phyloP scores from a whole-genome alignment of 805 yeast genomes.

The Ogataea polymorpha region DNA sequence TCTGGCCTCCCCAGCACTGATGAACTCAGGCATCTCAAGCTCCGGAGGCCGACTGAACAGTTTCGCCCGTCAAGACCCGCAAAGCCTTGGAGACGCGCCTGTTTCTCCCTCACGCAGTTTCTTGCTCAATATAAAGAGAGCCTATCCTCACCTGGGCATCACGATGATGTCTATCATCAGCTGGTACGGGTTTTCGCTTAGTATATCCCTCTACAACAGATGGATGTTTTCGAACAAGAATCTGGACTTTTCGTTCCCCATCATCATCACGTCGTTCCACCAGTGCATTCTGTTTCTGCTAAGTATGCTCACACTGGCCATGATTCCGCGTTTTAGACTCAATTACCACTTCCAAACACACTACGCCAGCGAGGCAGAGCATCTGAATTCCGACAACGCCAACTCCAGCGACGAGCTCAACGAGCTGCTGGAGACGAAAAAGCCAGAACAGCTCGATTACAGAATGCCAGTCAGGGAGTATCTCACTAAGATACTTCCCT shows the following conservation, averaged over 20 bases:
- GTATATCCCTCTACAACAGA: conserved; percentile 81
- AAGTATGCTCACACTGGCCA: conserved; percentile 44
- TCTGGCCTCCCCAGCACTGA: conserved; percentile 1
- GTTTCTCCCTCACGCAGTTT: conserved; percentile 1
- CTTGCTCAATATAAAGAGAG: conserved; percentile 11
- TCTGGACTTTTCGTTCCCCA: conserved; percentile 77
- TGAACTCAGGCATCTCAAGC: background rate
- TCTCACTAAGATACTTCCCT: conserved; percentile 63
- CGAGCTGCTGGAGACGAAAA: conserved; percentile 9
- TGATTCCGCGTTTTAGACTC: conserved; percentile 50
- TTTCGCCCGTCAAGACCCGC: background rate
- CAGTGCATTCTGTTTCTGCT: conserved; percentile 65
- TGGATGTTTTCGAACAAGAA: conserved; percentile 90
- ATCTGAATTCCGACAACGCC: background rate
- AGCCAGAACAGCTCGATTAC: conserved; percentile 14
- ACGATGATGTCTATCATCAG: conserved; percentile 29
- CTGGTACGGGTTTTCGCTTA: conserved; percentile 70
- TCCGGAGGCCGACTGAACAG: background rate
- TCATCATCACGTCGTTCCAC: conserved; percentile 80
- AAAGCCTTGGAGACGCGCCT: background rate
- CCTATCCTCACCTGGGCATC: conserved; percentile 29
- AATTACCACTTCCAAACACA: conserved; percentile 14
- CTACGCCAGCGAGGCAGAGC: conserved; percentile 7
- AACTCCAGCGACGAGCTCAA: conserved; percentile 10
- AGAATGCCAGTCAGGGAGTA: conserved; percentile 39